Evolutionary conservation across 164 flowering plant genomes (phyloP), one percentile per base, ranked within the genome.

Genomic region (Kingdonia uniflora): DNA sequence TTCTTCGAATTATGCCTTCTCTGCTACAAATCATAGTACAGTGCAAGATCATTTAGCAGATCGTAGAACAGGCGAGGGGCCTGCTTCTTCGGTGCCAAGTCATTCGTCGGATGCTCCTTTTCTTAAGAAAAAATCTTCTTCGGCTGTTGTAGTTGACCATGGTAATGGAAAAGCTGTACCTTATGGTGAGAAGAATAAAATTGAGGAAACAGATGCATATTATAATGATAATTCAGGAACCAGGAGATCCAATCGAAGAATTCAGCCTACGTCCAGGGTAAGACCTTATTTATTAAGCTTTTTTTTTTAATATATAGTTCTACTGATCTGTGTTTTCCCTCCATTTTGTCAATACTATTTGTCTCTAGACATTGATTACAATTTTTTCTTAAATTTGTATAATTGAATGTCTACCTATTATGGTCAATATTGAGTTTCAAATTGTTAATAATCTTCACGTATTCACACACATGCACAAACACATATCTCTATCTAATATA

Each of bases 241-340:
- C 6, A 85, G 99, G 17, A 78, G 99, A 60, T 92, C 99, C 33
- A 77, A 72, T 59, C 97, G 97, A 49, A 80, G 80, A 68, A 88
- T 86, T 69, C 99, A 92, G 72, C 97, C 99, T 29, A 89, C 99
- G n/a, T 85, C 89, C 42, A 73, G 99, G 73, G 99, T 89, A 76
- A 71, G 76, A 39, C 45, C 29, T 24, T 45, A 15, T 14, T 26
- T 45, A 10, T 52, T 23, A 2, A 2, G 17, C 19, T 19, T 56
- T n/a, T 39, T 1, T 2, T 54, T 8, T 19, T 2, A 3, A 8
- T 47, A 14, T 19, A 16, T 19, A 2, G 50, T 12, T 44, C 15
- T 16, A 44, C 11, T 20, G 3, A 14, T 47, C 22, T 19, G 26
- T 8, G 11, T 47, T 10, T 2, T 11, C 11, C 33, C 55, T 37